Evolutionary conservation across 2,329 filamentous ascomycete genomes (phyloP), one percentile per base, ranked within the genome.

Genomic region (Knufia petricola): DNA sequence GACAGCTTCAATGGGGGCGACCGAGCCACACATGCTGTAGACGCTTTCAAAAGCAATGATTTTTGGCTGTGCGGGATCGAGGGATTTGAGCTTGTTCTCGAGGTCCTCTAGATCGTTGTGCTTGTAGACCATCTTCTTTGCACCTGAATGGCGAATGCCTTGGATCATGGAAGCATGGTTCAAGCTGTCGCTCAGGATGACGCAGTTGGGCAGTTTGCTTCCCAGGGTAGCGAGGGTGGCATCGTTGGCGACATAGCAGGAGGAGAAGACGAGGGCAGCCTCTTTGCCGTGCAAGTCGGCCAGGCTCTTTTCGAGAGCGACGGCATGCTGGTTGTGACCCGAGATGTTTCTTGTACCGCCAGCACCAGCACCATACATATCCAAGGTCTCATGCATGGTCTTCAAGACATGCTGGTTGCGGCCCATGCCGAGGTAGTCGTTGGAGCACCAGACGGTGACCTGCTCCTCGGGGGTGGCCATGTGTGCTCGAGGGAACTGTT

Each of bases 141-240:
- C 89, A 39, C 90, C 89, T 8, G 90, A 96, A 69, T 98, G 92
- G 38, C 92, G 87, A 61, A 98, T 98, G 39, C 92, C 92, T 69
- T 96, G 92, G 53, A 98, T 98, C 92, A 98, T 98, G 4, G 90
- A 96, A 10, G 92, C 92, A 66, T 98, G 92, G 66, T 98, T 98
- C 64, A 95, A 71, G 66, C 86, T 94, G 70, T 98, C 92, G 4
- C 89, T 95, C n/a, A 98, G 73, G 61, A 96, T 95, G 38, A 98
- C 92, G 63, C 92, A 98, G 62, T 94, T 84, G 24, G 92, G 90
- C 67, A 98, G 74, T 69, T 95, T 95, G 69, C 87, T 95, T 42
- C 92, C 92, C n/a, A 98, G 75, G 0, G 92, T 98, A 2, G 92
- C 90, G 51, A 98, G 77, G 1, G 92, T 96, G 13, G 92, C 89